Conservation (phyloP, 2,329 filamentous ascomycete genomes). For the Claviceps quebecensis region DNA sequence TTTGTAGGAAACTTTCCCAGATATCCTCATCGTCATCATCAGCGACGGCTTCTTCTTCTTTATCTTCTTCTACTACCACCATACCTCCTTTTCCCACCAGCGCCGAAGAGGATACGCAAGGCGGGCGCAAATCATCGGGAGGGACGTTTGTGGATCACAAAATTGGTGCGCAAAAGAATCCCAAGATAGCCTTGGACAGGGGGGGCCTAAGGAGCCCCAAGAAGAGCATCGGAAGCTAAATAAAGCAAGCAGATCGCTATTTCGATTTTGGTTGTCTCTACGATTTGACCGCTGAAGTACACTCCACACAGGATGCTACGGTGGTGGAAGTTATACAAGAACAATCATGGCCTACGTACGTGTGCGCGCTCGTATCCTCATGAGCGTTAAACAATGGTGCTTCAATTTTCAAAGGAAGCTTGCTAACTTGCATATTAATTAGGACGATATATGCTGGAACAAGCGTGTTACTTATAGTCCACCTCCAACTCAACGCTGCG, state of each 20-base stretch:
- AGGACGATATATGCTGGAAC: conserved; percentile 31
- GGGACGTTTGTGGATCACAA: conserved; percentile 8
- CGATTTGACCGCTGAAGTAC: conserved; percentile 31
- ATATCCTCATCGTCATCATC: conserved; percentile 3
- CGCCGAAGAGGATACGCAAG: neutral
- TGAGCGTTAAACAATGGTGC: too few species aligned
- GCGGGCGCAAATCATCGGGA: neutral
- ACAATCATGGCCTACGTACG: conserved; percentile 27
- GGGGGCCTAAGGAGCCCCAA: too few species aligned
- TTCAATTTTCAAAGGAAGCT: neutral
- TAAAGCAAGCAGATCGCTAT: conserved; percentile 13
- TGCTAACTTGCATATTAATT: neutral
- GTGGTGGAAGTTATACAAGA: conserved; percentile 33
- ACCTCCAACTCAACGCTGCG: conserved; percentile 22
- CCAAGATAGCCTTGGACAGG: neutral
- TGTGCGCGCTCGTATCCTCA: too few species aligned
- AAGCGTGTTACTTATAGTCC: conserved; percentile 33
- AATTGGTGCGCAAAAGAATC: conserved; percentile 9
- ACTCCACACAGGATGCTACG: conserved; percentile 25
- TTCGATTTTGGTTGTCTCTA: conserved; percentile 34
- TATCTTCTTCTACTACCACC: neutral
- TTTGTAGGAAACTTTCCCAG: conserved; percentile 26
- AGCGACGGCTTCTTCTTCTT: neutral
- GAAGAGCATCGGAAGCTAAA: neutral
- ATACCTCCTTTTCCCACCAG: too few species aligned